Evolutionary conservation across 306 rosid species (phyloP).

Genomic region (Cajanus cajan): DNA sequence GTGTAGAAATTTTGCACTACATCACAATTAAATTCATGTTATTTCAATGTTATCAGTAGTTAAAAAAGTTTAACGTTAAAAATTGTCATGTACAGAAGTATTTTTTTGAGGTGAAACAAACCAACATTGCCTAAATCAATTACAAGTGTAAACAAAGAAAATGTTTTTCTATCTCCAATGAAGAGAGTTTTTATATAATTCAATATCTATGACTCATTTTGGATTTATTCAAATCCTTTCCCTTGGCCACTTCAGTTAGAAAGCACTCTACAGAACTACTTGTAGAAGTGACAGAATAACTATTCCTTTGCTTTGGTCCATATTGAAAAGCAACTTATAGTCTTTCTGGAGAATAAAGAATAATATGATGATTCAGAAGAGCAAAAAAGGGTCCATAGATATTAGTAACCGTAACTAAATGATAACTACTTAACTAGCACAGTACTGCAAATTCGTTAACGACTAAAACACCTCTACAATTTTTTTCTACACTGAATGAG

Average conservation of each 20-base stretch:
- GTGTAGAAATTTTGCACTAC: too few relatives aligned
- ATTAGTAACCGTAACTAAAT: not conserved
- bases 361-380: not conserved
- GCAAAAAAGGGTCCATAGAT: too few relatives aligned
- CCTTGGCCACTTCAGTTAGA: not conserved
- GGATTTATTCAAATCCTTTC: not conserved
- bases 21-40: too few relatives aligned
- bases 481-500: too few relatives aligned
- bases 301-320: not conserved
- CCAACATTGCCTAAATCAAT: not conserved
- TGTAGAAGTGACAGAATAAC: not conserved
- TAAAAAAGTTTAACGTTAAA: too few relatives aligned
- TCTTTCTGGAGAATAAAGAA: not conserved
- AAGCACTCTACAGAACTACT: not conserved
- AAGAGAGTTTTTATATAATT: not conserved
- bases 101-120: not conserved
- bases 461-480: not conserved
- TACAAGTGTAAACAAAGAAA: not conserved
- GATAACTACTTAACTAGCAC: not conserved
- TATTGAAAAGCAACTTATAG: not conserved
- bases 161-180: not conserved
- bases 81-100: not conserved
- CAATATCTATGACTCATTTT: not conserved
- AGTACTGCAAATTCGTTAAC: not conserved
- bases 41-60: too few relatives aligned